phyloP scores from a whole-genome alignment of 202 grass and related monocot species.

The Setaria viridis region DNA sequence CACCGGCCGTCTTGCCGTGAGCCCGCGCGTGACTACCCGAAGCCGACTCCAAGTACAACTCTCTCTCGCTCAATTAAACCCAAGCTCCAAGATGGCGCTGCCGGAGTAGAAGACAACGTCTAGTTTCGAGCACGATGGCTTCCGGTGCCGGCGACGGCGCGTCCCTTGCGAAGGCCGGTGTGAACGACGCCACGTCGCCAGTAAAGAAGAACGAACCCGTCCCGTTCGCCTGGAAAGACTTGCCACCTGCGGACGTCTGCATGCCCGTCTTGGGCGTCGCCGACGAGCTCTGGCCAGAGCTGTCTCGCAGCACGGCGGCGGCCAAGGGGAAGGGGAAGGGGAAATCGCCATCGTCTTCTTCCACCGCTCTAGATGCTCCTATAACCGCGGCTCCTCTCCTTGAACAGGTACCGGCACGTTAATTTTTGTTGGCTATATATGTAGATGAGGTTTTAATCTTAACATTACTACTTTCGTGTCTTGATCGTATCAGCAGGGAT shows the following conservation, averaged over 20 bases:
- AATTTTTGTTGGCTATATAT: background rate
- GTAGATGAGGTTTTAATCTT: no score
- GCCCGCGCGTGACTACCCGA: background rate
- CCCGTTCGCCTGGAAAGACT: no score
- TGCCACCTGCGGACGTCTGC: no score
- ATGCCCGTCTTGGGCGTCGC: background rate
- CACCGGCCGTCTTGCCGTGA: background rate
- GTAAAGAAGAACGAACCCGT: no score
- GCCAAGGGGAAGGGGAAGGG: background rate
- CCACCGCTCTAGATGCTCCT: no score
- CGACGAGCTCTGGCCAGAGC: slow-evolving; percentile 33
- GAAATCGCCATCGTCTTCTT: background rate
- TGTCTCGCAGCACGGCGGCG: background rate
- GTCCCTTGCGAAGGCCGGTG: no score
- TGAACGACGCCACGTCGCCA: no score
- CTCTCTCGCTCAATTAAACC: background rate
- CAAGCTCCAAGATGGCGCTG: background rate
- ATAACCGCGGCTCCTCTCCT: background rate
- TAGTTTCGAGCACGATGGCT: background rate
- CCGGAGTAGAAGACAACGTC: no score
- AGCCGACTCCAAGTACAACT: background rate
- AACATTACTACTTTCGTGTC: background rate
- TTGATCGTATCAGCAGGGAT: background rate
- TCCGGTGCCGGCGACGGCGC: no score
- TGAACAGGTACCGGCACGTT: background rate